These are phyloP conservation scores for Trypanosomatidae sp. DNA, from an alignment of 208 protist genomes.

Conservation along the genomic window DNA sequence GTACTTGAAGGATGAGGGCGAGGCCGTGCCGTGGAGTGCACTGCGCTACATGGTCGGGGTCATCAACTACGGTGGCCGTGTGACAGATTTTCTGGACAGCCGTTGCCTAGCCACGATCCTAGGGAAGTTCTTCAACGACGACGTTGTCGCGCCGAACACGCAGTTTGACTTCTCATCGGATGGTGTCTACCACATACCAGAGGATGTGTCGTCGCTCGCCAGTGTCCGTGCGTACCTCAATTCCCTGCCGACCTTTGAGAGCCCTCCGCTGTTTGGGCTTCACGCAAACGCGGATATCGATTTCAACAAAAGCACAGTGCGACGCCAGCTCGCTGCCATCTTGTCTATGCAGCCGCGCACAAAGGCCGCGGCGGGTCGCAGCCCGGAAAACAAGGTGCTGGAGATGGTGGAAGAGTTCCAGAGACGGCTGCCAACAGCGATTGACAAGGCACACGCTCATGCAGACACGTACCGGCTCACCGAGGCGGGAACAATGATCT, in stretches of 20 bases:
- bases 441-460: constrained; percentile 78
- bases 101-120: constrained; percentile 82
- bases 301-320: constrained; percentile 88
- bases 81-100: constrained; percentile 94
- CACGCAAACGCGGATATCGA: constrained; percentile 96
- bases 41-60: constrained; percentile 93
- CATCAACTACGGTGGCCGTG: constrained; percentile 96
- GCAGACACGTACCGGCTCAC: constrained; percentile 89
- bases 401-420: constrained; percentile 82
- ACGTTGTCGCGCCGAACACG: constrained; percentile 42
- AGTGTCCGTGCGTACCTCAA: constrained; percentile 71
- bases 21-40: constrained; percentile 82
- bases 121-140: constrained; percentile 73
- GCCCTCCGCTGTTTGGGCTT: constrained; percentile 95
- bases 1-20: constrained; percentile 64
- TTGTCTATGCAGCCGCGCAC: constrained; percentile 91
- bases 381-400: constrained; percentile 77
- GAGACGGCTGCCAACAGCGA: constrained; percentile 65
- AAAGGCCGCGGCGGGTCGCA: constrained; percentile 39
- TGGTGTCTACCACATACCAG: constrained; percentile 87
- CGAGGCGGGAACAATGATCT: constrained; percentile 87
- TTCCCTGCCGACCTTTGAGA: constrained; percentile 92
- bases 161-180: constrained; percentile 83
- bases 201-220: constrained; percentile 61
- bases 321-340: constrained; percentile 82